Percentiles rank a stretch among this genome's conserved stretches.
Conservation (phyloP, 2,329 filamentous ascomycete species). For the Ceratocystis alfenasii region DNA sequence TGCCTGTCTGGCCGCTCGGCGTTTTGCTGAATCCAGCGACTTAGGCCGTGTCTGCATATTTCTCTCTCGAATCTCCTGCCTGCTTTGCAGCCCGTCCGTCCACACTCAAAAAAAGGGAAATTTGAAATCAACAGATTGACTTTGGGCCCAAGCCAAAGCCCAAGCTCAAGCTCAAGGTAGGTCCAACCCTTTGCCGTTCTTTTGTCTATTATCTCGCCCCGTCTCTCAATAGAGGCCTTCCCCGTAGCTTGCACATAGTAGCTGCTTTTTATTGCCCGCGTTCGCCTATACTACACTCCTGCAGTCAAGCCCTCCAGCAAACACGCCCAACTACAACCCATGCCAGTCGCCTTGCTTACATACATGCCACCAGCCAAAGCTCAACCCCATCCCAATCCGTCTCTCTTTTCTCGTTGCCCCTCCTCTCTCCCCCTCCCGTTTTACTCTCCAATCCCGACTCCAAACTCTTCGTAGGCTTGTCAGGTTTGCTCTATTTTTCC, state of each 20-base stretch:
- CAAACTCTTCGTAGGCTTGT: neutral
- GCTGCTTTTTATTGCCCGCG: too few relatives aligned
- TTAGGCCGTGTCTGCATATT: conserved; percentile 4
- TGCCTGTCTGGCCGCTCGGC: conserved; percentile 1
- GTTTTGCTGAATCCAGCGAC: conserved; percentile 1
- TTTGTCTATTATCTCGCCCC: neutral
- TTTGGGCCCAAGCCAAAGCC: neutral
- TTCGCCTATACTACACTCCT: neutral
- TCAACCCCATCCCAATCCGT: neutral
- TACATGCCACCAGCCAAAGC: neutral
- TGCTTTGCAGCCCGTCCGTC: conserved; percentile 1
- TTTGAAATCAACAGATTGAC: neutral
- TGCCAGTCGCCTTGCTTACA: neutral
- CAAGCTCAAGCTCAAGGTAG: neutral
- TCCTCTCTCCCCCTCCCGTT: neutral
- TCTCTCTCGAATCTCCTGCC: neutral
- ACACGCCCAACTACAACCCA: too few relatives aligned
- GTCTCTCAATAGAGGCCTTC: neutral
- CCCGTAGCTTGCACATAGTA: too few relatives aligned
- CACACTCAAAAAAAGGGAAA: neutral
- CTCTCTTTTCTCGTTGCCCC: conserved; percentile 1
- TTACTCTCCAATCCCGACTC: neutral
- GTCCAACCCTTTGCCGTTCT: neutral
- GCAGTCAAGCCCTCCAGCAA: neutral
- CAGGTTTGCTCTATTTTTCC: neutral